Evolutionary conservation across 805 yeast genomes (phyloP), one percentile per base, ranked within the genome.

Genomic region (Suhomyces vadensis): DNA sequence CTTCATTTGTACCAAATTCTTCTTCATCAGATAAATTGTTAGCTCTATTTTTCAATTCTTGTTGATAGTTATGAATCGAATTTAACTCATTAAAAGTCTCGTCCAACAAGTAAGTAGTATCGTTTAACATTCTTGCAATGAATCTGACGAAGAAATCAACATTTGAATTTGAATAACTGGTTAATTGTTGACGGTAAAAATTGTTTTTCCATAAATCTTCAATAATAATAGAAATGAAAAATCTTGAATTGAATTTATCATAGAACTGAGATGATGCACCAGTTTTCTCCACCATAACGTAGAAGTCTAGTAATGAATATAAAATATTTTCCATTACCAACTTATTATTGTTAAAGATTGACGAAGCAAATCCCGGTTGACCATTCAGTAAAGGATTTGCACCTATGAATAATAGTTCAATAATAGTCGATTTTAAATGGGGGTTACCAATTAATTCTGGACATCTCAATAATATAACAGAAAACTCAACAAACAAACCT

Each of bases 191-290:
- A 47, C 84, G 78, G 65, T 87, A 92, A 23, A 70, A 60, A 17
- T 82, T 83, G 53, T 80, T 79, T 46, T 82, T 77, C 95, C 97
- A 94, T 43, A 94, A 69, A 53, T 83, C 82, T 61, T 89, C 92
- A 55, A 94, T 68, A 25, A 94, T 85, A 37, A 79, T 79, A 0
- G 97, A 85, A 22, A 94, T 87, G 60, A 88, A 85, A 64, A 82
- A 92, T 62, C 99, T 78, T 35, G 88, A 80, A 63, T 89, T 91
- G 69, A 94, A 94, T 66, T 94, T 94, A 64, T 94, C 99, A 63
- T 92, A 92, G 60, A 92, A 94, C 65, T 94, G 98, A 0, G 95
- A 82, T 6, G 92, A 83, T 1, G 97, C 85, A 7, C 99, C 99
- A 0, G 99, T 94, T 57, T 87, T 90, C 63, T 94, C 99, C 40